Conservation (phyloP, 2,329 filamentous ascomycete genomes). For the Verticillium isaacii region DNA sequence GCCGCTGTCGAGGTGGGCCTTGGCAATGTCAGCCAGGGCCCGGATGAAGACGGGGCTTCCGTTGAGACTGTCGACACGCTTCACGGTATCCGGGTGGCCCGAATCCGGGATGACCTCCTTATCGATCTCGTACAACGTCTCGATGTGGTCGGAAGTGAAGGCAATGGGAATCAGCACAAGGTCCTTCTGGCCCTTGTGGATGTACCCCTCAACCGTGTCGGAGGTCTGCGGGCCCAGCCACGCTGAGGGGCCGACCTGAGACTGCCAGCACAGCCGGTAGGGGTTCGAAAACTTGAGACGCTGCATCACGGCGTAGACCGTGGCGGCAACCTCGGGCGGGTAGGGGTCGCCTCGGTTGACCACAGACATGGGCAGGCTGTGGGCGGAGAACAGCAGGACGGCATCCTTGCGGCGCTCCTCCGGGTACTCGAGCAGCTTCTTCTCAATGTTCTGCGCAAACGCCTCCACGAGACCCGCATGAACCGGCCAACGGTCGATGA, state of each 20-base stretch:
- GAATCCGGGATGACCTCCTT: constrained; percentile 91
- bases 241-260: constrained; percentile 89
- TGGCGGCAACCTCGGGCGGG: constrained; percentile 90
- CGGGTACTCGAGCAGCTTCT: constrained; percentile 77
- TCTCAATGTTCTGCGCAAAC: constrained; percentile 88
- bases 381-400: constrained; percentile 87
- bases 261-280: constrained; percentile 96
- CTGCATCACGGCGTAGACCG: constrained; percentile 95
- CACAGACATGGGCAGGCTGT: constrained; percentile 94
- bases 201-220: constrained; percentile 80
- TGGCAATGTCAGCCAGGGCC: constrained; percentile 82
- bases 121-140: constrained; percentile 92
- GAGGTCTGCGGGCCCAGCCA: constrained; percentile 95
- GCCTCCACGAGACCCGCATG: constrained; percentile 87
- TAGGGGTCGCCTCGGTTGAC: constrained; percentile 96
- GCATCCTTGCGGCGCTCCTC: constrained; percentile 74
- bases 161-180: constrained; percentile 90
- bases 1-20: constrained; percentile 69
- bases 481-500: constrained; percentile 96
- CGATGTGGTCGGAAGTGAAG: constrained; percentile 98
- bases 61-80: constrained; percentile 88
- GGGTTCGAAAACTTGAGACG: constrained; percentile 81
- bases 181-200: constrained; percentile 87
- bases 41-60: constrained; percentile 86
- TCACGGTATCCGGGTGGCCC: constrained; percentile 72